A percentile compares a stretch with the other conserved stretches of the same genome.
phyloP scores from a whole-genome alignment of 192 early-diverging fungal genomes.

The Linnemannia schmuckeri region DNA sequence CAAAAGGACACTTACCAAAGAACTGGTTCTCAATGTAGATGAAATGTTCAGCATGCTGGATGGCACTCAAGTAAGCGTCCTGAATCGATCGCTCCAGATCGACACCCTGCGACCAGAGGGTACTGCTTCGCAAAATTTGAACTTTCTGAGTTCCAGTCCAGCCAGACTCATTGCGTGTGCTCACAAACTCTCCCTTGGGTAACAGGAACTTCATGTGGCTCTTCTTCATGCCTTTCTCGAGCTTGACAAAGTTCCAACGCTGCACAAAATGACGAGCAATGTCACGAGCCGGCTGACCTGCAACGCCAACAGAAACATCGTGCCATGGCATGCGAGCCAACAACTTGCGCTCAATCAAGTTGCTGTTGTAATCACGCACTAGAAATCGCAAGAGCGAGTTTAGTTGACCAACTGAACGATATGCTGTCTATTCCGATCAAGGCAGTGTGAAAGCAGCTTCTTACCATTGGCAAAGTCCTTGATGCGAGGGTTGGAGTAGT shows the following conservation, averaged over 20 bases:
- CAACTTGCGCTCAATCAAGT: conserved; percentile 60
- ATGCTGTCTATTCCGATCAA: neutral
- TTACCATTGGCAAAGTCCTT: conserved; percentile 77
- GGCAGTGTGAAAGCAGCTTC: neutral
- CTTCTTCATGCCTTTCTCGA: conserved; percentile 73
- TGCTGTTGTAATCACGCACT: conserved; percentile 66
- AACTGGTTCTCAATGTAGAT: conserved; percentile 98
- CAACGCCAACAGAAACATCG: conserved; percentile 83
- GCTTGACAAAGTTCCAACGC: conserved; percentile 93
- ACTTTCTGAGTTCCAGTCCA: conserved; percentile 76
- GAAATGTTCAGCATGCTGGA: conserved; percentile 84
- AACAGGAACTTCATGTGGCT: conserved; percentile 74
- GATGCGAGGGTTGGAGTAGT: conserved; percentile 91
- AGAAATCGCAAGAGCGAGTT: neutral
- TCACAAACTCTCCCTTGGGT: conserved; percentile 82
- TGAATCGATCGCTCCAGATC: conserved; percentile 78
- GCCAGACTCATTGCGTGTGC: conserved; percentile 65
- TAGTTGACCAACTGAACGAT: neutral
- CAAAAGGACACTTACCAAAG: conserved; percentile 70
- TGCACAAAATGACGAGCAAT: conserved; percentile 91
- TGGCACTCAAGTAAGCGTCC: conserved; percentile 84
- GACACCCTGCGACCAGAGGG: conserved; percentile 81
- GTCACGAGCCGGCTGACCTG: conserved; percentile 86
- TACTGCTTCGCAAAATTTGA: conserved; percentile 79
- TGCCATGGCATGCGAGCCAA: conserved; percentile 92